Conservation (phyloP, 2,329 filamentous ascomycete species). For the Huntiella abstrusa region DNA sequence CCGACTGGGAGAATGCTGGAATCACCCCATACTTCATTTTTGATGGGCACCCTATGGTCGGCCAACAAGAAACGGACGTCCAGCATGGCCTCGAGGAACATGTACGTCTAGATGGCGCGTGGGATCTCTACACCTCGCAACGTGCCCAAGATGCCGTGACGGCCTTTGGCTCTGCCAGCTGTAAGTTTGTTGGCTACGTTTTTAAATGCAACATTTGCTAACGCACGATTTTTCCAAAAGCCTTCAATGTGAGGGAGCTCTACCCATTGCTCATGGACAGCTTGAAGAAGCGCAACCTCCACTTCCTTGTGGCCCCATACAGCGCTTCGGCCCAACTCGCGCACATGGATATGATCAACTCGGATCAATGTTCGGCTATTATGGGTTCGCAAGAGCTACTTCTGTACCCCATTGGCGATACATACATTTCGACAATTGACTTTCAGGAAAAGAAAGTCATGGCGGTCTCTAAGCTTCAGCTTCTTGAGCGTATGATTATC, state of each 20-base stretch:
- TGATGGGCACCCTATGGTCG: conserved; percentile 64
- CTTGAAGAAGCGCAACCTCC: conserved; percentile 46
- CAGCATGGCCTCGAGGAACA: conserved; percentile 47
- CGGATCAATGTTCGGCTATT: conserved; percentile 52
- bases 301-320: conserved; percentile 72
- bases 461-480: conserved; percentile 44
- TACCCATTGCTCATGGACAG: conserved; percentile 61
- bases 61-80: conserved; percentile 51
- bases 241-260: conserved; percentile 51
- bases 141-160: conserved; percentile 63
- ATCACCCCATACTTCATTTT: conserved; percentile 82
- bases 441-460: conserved; percentile 48
- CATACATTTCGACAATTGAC: conserved; percentile 48
- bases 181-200: conserved; percentile 26
- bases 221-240: conserved; percentile 16
- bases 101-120: conserved; percentile 57
- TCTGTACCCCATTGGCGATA: conserved; percentile 64
- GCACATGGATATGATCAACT: conserved; percentile 51
- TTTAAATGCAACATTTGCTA: neutral
- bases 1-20: conserved; percentile 47
- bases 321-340: conserved; percentile 76
- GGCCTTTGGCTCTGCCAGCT: conserved; percentile 62
- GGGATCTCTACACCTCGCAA: conserved; percentile 69
- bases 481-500: conserved; percentile 46
- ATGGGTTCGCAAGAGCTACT: conserved; percentile 74